phyloP scores from a whole-genome alignment of 2,329 filamentous ascomycete species.

The Amylocarpus encephaloides region DNA sequence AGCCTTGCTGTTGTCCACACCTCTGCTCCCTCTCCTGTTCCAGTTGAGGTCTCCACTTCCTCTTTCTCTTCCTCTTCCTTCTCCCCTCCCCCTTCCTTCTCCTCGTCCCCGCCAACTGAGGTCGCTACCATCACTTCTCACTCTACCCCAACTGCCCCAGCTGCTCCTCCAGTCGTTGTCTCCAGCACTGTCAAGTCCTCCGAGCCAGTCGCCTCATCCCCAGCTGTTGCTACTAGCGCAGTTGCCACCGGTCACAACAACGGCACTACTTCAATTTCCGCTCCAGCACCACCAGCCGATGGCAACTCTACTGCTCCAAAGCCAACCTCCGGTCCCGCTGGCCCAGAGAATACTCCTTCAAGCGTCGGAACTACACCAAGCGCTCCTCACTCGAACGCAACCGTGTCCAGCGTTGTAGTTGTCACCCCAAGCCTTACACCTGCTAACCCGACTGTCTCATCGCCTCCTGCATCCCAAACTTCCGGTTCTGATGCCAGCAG shows the following conservation, averaged over 20 bases:
- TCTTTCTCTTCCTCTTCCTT: no score
- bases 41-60: background rate
- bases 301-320: background rate
- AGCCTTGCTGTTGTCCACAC: background rate
- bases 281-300: background rate
- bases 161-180: background rate
- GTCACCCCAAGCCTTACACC: background rate
- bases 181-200: background rate
- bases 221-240: background rate
- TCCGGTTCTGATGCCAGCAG: background rate
- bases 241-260: background rate
- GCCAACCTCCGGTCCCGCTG: background rate
- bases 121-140: background rate
- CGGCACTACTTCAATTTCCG: background rate
- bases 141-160: background rate
- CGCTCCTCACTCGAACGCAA: conserved; percentile 1
- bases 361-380: background rate
- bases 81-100: background rate
- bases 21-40: background rate
- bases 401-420: background rate
- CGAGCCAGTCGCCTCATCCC: background rate
- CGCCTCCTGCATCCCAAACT: background rate
- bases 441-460: background rate
- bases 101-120: background rate
- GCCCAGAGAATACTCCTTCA: background rate